Evolutionary conservation across 305 asterid genomes (phyloP), one percentile per base, ranked within the genome.

Genomic region (Striga hermonthica): DNA sequence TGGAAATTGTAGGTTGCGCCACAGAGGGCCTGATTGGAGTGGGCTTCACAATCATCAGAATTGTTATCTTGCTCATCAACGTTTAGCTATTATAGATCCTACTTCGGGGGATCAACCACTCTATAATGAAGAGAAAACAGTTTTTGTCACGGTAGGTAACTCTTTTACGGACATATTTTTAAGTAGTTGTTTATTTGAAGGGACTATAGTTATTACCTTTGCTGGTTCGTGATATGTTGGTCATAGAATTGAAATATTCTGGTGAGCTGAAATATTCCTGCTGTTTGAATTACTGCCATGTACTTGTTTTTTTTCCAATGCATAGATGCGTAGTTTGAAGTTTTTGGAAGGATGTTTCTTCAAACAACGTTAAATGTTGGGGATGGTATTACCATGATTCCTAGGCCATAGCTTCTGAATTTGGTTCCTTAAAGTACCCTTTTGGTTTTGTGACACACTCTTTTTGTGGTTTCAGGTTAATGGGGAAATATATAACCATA

Each of bases 21-120:
- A 94, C 74, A 81, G 99, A 81, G 99, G 99, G 60, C 99, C 99
- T 73, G 99, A 94, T 63, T 94, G 99, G 99, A 90, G 99, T 73
- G 99, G 99, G 56, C 74, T 94, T 83, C 95, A 90, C 73, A 72
- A 84, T 63, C 89, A 94, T 78, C 74, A 82, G 70, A 80, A 88
- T 72, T 81, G 90, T 70, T 94, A 94, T 81, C 98, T 94, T 75
- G 95, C 96, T 75, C 99, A 94, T 80, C 96, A 90, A 60, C 91
- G 98, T 40, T 78, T 90, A 71, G 99, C 99, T 72, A 90, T 94
- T 59, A 78, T 94, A 48, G 99, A 94, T 82, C 99, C 99, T 61
- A 60, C 97, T 50, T 88, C 98, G 6, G 99, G 99, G n/a, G 99
- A 94, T 80, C 99, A 94, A 68, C 99, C 99, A 37, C 83, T 94